phyloP scores from a whole-genome alignment of 2,329 filamentous ascomycete genomes.

The Fusarium sambucinum region DNA sequence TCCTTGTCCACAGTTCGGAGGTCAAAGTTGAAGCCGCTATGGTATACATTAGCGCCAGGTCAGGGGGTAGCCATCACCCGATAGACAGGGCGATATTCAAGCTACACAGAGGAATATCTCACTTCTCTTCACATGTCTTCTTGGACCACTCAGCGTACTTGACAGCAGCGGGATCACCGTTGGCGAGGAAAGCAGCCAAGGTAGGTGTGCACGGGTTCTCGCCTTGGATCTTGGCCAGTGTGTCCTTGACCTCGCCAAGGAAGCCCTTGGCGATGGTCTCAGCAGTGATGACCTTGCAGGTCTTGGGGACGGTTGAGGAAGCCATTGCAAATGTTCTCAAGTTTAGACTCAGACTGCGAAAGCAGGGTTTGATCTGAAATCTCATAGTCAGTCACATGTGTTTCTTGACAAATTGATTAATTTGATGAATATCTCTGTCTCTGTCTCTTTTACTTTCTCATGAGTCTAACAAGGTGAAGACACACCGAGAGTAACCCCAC shows the following conservation, averaged over 20 bases:
- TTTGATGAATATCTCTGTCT: constrained; percentile 1
- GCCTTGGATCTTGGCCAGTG: constrained; percentile 76
- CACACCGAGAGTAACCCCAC: constrained; percentile 40
- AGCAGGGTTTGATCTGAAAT: constrained; percentile 23
- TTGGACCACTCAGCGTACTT: constrained; percentile 98
- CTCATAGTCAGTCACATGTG: constrained; percentile 27
- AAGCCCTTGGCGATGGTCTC: constrained; percentile 87
- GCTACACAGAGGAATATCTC: constrained; percentile 57
- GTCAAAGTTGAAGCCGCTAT: constrained; percentile 88
- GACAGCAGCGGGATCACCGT: constrained; percentile 87
- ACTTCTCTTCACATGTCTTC: constrained; percentile 97
- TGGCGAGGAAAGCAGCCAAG: constrained; percentile 92
- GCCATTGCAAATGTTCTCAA: constrained; percentile 46
- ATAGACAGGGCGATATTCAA: constrained; percentile 37
- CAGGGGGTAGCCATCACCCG: constrained; percentile 35
- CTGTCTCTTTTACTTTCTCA: neutral
- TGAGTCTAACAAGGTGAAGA: constrained; percentile 27
- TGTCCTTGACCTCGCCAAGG: constrained; percentile 80
- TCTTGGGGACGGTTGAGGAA: constrained; percentile 63
- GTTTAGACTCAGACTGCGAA: constrained; percentile 16
- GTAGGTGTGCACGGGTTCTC: constrained; percentile 70
- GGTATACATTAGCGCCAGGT: constrained; percentile 43
- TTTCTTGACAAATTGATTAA: constrained; percentile 4
- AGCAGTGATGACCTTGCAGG: constrained; percentile 94
- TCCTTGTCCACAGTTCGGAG: constrained; percentile 88